Base-by-base conservation (phyloP, 2,329 filamentous ascomycete species). In the Xylariaceae sp. region DNA sequence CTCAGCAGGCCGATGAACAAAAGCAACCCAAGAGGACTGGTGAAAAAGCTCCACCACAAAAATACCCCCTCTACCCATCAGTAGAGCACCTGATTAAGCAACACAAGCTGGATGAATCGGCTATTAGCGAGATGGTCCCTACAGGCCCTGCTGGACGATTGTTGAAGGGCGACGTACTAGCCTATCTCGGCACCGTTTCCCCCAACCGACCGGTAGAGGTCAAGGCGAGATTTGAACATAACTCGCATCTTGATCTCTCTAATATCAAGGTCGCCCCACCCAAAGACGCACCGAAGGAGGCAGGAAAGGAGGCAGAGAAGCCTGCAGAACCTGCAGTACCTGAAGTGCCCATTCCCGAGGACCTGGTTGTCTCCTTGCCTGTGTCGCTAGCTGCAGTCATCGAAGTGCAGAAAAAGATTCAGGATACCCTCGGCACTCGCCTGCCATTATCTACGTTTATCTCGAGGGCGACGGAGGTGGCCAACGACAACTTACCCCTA, bases 151-250 rank as follows among this genome's bases (percentile, higher is more conserved):
- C 88, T 67, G 92, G 93, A 55, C 88, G 95, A 59, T 80, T 99
- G 52, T 82, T 99, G 60, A 99, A 99, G 81, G 95, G 95, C 53
- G 95, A 99, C 71, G 89, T 99, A 6, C 85, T 99, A 51, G 93
- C 92, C 46, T 95, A 93, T 74, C 75, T 98, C 16, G 95, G 95
- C 60, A 80, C 82, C 65, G 91, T 97, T 68, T 80, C 88, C 57
- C 79, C 86, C 61, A 81, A 86, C 56, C 89, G 90, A 64, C 89
- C 93, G 1, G 81, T 84, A 20, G 80, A 86, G 59, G 82, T 92
- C 65, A 89, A 90, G 52, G 79, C 83, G 55, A 86, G 85, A 50
- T 88, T 96, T 70, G 80, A 85, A 57, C 88, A 91, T 74, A 85
- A 95, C 47, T 79, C 84, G 42, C 91, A 96, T 73, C 86, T 99